Percentiles rank a stretch among this genome's conserved stretches.
phyloP scores from a whole-genome alignment of 306 rosid genomes.

The Trifolium pratense region DNA sequence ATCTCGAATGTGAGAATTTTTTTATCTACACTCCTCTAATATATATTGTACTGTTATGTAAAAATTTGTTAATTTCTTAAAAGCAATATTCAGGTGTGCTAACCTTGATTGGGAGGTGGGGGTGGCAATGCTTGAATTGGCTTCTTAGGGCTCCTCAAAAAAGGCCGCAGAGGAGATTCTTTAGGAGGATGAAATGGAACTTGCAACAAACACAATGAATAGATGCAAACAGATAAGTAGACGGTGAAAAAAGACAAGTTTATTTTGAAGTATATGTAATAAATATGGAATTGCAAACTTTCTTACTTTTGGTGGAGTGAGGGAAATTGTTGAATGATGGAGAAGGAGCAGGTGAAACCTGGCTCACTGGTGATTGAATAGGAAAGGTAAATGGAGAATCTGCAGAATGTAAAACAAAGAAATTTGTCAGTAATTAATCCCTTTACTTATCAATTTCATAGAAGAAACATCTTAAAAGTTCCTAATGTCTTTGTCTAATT shows the following conservation, averaged over 20 bases:
- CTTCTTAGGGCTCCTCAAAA: constrained; percentile 54
- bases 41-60: not conserved
- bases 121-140: constrained; percentile 78
- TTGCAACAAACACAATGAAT: constrained; percentile 47
- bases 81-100: not conserved
- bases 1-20: not conserved
- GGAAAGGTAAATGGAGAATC: constrained; percentile 57
- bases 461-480: constrained; percentile 30
- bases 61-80: constrained; percentile 2
- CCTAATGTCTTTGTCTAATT: constrained; percentile 42
- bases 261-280: constrained; percentile 4
- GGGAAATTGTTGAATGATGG: constrained; percentile 50
- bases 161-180: constrained; percentile 52
- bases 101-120: constrained; percentile 97
- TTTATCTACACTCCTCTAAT: not conserved
- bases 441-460: constrained; percentile 35
- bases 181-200: constrained; percentile 56
- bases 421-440: constrained; percentile 32
- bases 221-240: constrained; percentile 31
- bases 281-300: constrained; percentile 22
- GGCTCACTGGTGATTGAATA: constrained; percentile 51
- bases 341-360: constrained; percentile 72
- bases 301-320: constrained; percentile 68
- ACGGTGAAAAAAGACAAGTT: constrained; percentile 27
- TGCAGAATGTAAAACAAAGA: constrained; percentile 48